Base-by-base conservation (phyloP, 2,329 filamentous ascomycete species). In the Exophiala sp. region DNA sequence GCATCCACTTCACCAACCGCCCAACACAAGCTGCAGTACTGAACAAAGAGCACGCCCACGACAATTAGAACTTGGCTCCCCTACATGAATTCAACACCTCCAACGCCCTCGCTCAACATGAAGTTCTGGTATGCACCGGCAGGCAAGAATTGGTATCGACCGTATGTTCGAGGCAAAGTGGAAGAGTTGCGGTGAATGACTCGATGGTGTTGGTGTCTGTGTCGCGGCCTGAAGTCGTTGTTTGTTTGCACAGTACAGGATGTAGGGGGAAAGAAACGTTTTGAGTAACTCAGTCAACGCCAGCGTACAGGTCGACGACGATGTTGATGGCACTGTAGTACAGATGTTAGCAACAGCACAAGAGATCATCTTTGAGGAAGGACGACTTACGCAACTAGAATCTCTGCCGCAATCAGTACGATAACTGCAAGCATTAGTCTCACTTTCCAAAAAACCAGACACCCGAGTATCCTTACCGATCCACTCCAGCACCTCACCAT, bases 331-430 rank as follows among this genome's bases (percentile, higher is more conserved):
- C 88, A 29, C 57, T 60, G 45, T 29, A 20, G 29, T 39, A 39
- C 20, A n/a, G 42, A 39, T 12, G 45, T 55, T 32, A 56, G 52
- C 40, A 29, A 29, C 18, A 12, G 29, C 24, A 18, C 14, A 32
- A 1, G n/a, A 10, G 3, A 48, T 16, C 10, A 21, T 6, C 33
- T 16, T 12, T 14, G 24, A 12, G 32, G 21, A 14, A 39, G 36
- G n/a, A 18, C 21, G 10, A 55, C 58, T 54, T 57, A 60, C 1
- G 91, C 91, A 44, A 97, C 91, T 6, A 96, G 75, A 58, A 97
- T 96, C 69, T 99, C 94, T 10, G 91, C 91, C 6, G 91, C 92
- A 66, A 99, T 96, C 46, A 99, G 83, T 18, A 97, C 81, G 65
- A 99, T 97, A 40, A 99, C 91, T 91, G 54, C 47, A 41, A 40